Percentiles rank a stretch among this genome's conserved stretches.
Conservation (phyloP, 2,329 filamentous ascomycete genomes). For the Orbilia javanica region DNA sequence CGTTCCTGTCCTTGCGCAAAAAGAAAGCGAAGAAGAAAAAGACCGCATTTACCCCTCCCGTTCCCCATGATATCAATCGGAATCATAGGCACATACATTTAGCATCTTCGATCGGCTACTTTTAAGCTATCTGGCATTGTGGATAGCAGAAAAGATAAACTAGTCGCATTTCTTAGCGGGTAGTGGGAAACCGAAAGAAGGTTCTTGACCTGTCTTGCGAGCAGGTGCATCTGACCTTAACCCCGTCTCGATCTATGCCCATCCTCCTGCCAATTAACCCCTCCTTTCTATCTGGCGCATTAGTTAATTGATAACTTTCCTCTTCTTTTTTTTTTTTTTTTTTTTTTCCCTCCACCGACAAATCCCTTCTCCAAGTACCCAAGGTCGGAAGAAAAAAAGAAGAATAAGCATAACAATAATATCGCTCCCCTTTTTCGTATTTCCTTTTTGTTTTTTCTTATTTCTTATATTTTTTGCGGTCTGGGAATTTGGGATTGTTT, state of each 20-base stretch:
- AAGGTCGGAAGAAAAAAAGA: no score
- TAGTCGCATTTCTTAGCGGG: neutral
- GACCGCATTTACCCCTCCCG: conserved; percentile 36
- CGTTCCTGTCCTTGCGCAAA: neutral
- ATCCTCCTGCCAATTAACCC: conserved; percentile 14
- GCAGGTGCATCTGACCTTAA: conserved; percentile 21
- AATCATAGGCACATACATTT: neutral
- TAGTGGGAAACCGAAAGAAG: neutral
- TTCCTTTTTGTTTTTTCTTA: conserved; percentile 17
- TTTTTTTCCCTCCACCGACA: neutral
- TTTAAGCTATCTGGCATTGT: conserved; percentile 8
- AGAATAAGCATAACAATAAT: no score
- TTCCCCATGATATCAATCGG: neutral
- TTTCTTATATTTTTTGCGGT: no score
- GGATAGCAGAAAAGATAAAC: neutral
- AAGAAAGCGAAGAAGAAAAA: conserved; percentile 20
- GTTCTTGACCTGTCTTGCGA: conserved; percentile 7
- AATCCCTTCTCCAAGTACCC: no score
- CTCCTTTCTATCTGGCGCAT: conserved; percentile 21
- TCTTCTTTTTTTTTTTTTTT: neutral
- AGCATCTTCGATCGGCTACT: neutral
- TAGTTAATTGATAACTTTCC: neutral
- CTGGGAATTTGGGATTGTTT: conserved; percentile 9
- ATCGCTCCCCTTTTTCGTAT: conserved; percentile 3
- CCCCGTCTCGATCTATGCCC: conserved; percentile 8